Percentiles rank a stretch among this genome's conserved stretches.
These are phyloP conservation scores for Lipomyces yamadae DNA, from an alignment of 805 yeast species.

Conservation along the genomic window DNA sequence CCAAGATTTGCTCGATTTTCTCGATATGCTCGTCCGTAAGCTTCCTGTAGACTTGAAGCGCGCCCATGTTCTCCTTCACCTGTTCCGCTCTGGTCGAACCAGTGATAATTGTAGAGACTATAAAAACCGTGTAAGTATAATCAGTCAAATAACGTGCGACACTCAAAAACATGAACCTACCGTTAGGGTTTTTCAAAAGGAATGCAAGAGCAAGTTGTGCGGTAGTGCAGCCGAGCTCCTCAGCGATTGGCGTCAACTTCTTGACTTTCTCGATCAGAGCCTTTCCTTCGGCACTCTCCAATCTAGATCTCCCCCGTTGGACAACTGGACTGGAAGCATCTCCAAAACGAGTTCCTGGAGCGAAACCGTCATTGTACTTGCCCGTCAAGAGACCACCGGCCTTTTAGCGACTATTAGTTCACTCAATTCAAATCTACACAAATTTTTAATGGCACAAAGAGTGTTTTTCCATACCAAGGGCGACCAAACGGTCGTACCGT, in stretches of 20 bases:
- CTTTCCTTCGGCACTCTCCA: slow-evolving; percentile 40
- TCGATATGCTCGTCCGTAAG: slow-evolving; percentile 42
- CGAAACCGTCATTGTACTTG: slow-evolving; percentile 43
- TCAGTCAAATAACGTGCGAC: too few species aligned
- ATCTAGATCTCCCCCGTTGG: slow-evolving; percentile 19
- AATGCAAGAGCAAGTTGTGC: slow-evolving; percentile 46
- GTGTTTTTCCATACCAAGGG: slow-evolving; percentile 34
- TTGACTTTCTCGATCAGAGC: slow-evolving; percentile 40
- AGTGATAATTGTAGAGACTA: slow-evolving; percentile 43
- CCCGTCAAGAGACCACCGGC: slow-evolving; percentile 46
- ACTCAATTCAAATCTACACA: background rate
- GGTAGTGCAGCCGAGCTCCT: slow-evolving; percentile 40
- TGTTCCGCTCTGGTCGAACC: slow-evolving; percentile 45
- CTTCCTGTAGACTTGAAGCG: slow-evolving; percentile 42
- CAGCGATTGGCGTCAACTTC: slow-evolving; percentile 40
- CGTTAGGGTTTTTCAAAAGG: slow-evolving; percentile 43
- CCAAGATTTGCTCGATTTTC: slow-evolving; percentile 42
- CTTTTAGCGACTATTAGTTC: background rate
- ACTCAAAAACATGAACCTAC: background rate
- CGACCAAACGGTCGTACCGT: slow-evolving; percentile 45
- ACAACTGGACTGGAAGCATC: slow-evolving; percentile 23
- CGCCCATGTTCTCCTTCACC: slow-evolving; percentile 42
- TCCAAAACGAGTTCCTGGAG: slow-evolving; percentile 39
- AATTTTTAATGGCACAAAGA: background rate
- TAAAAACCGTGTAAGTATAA: too few species aligned